Conservation (phyloP, 2,329 filamentous ascomycete genomes). For the Colletotrichum cordylinicola region DNA sequence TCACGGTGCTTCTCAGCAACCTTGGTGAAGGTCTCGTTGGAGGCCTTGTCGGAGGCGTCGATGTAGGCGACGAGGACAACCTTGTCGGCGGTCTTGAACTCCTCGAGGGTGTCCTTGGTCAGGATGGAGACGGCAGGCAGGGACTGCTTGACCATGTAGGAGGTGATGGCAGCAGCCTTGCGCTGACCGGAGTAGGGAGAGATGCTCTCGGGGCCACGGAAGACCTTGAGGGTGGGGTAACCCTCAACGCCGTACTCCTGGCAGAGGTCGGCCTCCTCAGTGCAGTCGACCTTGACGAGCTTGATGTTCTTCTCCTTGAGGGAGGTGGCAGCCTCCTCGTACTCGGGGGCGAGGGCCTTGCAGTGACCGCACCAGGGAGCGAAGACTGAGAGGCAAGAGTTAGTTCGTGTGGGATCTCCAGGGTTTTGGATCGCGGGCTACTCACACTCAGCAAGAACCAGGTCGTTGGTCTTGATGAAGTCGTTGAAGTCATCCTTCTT, state of each 20-base stretch:
- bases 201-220: constrained; percentile 86
- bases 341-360: constrained; percentile 95
- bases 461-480: constrained; percentile 84
- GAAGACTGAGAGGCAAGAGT: constrained; percentile 68
- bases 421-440: not conserved
- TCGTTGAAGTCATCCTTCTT: constrained; percentile 86
- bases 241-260: constrained; percentile 90
- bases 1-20: constrained; percentile 82
- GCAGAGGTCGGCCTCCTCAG: constrained; percentile 91
- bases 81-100: constrained; percentile 98
- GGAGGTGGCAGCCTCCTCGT: constrained; percentile 83
- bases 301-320: constrained; percentile 89
- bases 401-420: constrained; percentile 34
- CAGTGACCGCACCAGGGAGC: constrained; percentile 98
- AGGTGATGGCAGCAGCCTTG: constrained; percentile 79
- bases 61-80: constrained; percentile 93
- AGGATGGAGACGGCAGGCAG: constrained; percentile 89
- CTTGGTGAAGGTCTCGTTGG: constrained; percentile 82
- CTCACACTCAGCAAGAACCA: constrained; percentile 95
- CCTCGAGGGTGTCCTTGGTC: constrained; percentile 81
- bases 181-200: constrained; percentile 86
- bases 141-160: constrained; percentile 98
- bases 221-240: constrained; percentile 98
- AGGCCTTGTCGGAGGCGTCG: constrained; percentile 78
- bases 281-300: constrained; percentile 92